Conservation (phyloP, 2,329 filamentous ascomycete genomes). For the Davidsoniella virescens region DNA sequence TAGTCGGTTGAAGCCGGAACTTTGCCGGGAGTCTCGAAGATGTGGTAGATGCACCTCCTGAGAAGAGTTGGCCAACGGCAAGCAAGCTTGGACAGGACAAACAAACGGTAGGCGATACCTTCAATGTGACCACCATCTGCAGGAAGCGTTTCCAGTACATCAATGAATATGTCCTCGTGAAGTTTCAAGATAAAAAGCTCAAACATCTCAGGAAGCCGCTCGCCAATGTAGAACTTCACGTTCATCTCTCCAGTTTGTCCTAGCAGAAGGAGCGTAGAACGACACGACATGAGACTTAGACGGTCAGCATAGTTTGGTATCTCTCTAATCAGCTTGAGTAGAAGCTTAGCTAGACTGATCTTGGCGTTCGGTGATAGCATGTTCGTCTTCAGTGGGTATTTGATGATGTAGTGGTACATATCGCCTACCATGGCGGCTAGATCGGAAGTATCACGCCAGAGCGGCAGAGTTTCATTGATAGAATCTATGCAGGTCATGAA, state of each 20-base stretch:
- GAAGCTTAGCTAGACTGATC: slow-evolving; percentile 47
- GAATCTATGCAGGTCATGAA: slow-evolving; percentile 51
- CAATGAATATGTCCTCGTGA: slow-evolving; percentile 71
- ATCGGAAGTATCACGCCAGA: slow-evolving; percentile 45
- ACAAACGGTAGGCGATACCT: slow-evolving; percentile 70
- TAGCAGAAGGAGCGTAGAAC: slow-evolving; percentile 61
- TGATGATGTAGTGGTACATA: slow-evolving; percentile 64
- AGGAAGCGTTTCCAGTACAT: slow-evolving; percentile 68
- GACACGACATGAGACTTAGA: slow-evolving; percentile 38
- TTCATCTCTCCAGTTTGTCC: slow-evolving; percentile 47
- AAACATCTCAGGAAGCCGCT: slow-evolving; percentile 58
- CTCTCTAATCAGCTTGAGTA: slow-evolving; percentile 52
- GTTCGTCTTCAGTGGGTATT: slow-evolving; percentile 47
- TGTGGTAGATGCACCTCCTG: slow-evolving; percentile 76
- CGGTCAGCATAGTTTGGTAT: slow-evolving; percentile 50
- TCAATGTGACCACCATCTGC: slow-evolving; percentile 54
- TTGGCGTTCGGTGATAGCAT: slow-evolving; percentile 55
- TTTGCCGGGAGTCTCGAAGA: slow-evolving; percentile 76
- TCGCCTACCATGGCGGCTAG: slow-evolving; percentile 54
- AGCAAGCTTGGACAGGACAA: slow-evolving; percentile 60
- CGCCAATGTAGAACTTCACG: slow-evolving; percentile 62
- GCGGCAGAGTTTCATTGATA: slow-evolving; percentile 43
- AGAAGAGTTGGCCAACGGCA: slow-evolving; percentile 75
- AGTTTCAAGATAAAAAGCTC: slow-evolving; percentile 63
- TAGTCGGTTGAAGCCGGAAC: slow-evolving; percentile 49